phyloP scores from a whole-genome alignment of 2,329 filamentous ascomycete genomes.

The Gliomastix tumulicola region DNA sequence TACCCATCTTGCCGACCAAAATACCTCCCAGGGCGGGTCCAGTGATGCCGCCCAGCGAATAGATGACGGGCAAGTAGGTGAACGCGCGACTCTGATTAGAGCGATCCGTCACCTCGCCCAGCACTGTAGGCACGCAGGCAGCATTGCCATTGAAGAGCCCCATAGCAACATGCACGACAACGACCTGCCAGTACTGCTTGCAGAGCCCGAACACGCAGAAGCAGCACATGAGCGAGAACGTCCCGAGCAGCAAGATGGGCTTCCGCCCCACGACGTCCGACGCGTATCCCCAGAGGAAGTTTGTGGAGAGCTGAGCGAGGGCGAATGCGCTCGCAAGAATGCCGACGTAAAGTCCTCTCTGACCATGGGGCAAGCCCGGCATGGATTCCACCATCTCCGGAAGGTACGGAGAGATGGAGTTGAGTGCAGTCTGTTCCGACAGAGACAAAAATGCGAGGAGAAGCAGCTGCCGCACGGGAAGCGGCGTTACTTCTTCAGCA shows the following conservation, averaged over 20 bases:
- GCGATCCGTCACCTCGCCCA: slow-evolving; percentile 91
- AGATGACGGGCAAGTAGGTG: slow-evolving; percentile 92
- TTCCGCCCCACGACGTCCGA: slow-evolving; percentile 66
- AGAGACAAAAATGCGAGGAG: slow-evolving; percentile 84
- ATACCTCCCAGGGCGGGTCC: slow-evolving; percentile 88
- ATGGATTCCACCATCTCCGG: slow-evolving; percentile 88
- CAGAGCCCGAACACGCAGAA: slow-evolving; percentile 88
- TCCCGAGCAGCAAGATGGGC: slow-evolving; percentile 70
- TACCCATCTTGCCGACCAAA: slow-evolving; percentile 56
- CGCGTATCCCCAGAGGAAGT: slow-evolving; percentile 56
- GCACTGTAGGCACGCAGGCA: slow-evolving; percentile 83
- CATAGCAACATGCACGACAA: slow-evolving; percentile 84
- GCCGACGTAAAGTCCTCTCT: slow-evolving; percentile 84
- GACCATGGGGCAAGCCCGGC: slow-evolving; percentile 62
- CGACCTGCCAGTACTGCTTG: slow-evolving; percentile 71
- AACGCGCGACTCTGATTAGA: slow-evolving; percentile 93
- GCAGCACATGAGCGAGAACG: slow-evolving; percentile 71
- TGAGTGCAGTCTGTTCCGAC: slow-evolving; percentile 91
- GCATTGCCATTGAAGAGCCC: slow-evolving; percentile 93
- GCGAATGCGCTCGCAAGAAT: slow-evolving; percentile 88
- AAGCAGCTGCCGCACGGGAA: slow-evolving; percentile 76
- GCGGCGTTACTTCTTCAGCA: slow-evolving; percentile 58
- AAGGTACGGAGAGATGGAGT: slow-evolving; percentile 92
- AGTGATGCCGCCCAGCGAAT: slow-evolving; percentile 88
- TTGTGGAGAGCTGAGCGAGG: slow-evolving; percentile 84